Evolutionary conservation across 78 protist species (phyloP), one percentile per base, ranked within the genome.

Genomic region (Planoprotostelium fungivorum): DNA sequence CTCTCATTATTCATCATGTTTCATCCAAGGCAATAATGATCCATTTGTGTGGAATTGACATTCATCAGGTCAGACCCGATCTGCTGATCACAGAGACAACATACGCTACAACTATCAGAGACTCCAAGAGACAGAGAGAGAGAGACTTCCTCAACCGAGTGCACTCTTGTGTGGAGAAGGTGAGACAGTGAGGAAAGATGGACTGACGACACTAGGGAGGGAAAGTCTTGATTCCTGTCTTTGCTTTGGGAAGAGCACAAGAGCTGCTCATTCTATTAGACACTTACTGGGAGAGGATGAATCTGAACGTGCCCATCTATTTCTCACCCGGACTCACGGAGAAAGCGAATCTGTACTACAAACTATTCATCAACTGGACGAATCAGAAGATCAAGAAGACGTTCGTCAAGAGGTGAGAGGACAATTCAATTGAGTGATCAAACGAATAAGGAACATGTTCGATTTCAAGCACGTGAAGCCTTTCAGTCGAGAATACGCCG

Each of bases 171-270:
- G 96, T 98, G n/a, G 91, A 38, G 34, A 73, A 86, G 5, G 97
- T 96, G 1, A 97, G 97, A 87, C 93, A n/a, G n/a, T n/a, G 91
- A 63, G 92, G 89, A 29, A 1, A 29, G 84, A 73, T 94, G 23
- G 84, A 5, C 73, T 51, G 73, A 51, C 73, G 73, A 51, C 5
- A 51, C 34, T 1, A 29, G 34, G 96, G 97, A 34, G 97, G 95
- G 0, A 95, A 96, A 38, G 99, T 98, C 10, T 94, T 99, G 88
- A 96, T 98, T 25, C 99, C 99, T 0, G 99, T 97, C 29, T 97
- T 98, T 87, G 99, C 99, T 0, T 89, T 99, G 10, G 99, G 99
- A 38, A 83, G 99, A 0, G 99, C 99, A 0, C 99, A 99, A 84
- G 99, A 99, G 92, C 95, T 99, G 28, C 92, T 96, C 84, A 91